Percentiles rank a stretch among this genome's conserved stretches.
Evolutionary conservation across 306 rosid species (phyloP).

Genomic region (Hippophae rhamnoides): DNA sequence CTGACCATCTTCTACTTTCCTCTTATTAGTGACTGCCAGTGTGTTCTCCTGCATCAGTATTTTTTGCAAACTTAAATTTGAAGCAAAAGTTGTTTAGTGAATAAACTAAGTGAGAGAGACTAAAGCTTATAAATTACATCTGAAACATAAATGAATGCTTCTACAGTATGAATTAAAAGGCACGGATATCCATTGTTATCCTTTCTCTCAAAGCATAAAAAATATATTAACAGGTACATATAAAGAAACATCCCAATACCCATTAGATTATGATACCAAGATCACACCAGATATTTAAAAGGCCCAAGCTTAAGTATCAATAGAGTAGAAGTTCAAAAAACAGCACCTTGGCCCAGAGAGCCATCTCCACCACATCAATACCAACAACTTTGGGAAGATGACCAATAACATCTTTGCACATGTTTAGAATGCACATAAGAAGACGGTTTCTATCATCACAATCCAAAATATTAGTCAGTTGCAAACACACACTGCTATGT

Average conservation of each 20-base stretch:
- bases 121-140: not conserved
- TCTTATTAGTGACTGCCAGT: conserved; percentile 45
- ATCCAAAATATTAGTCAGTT: not conserved
- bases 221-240: too few relatives aligned
- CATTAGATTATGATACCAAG: not conserved
- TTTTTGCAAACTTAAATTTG: not conserved
- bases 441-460: conserved; percentile 70
- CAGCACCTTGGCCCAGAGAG: conserved; percentile 97
- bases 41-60: conserved; percentile 56
- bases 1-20: conserved; percentile 27
- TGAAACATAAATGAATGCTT: not conserved
- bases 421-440: conserved; percentile 56
- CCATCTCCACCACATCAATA: conserved; percentile 97
- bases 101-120: not conserved
- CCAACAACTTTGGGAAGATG: conserved; percentile 95
- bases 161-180: too few relatives aligned
- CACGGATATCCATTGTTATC: too few relatives aligned
- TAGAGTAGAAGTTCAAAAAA: conserved; percentile 23
- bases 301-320: not conserved
- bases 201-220: too few relatives aligned
- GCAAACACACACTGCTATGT: conserved; percentile 11
- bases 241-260: too few relatives aligned
- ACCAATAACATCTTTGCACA: conserved; percentile 70
- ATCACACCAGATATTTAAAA: not conserved
- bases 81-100: conserved; percentile 3